Base-by-base conservation (phyloP, 164 flowering plant genomes). In the Houttuynia cordata region DNA sequence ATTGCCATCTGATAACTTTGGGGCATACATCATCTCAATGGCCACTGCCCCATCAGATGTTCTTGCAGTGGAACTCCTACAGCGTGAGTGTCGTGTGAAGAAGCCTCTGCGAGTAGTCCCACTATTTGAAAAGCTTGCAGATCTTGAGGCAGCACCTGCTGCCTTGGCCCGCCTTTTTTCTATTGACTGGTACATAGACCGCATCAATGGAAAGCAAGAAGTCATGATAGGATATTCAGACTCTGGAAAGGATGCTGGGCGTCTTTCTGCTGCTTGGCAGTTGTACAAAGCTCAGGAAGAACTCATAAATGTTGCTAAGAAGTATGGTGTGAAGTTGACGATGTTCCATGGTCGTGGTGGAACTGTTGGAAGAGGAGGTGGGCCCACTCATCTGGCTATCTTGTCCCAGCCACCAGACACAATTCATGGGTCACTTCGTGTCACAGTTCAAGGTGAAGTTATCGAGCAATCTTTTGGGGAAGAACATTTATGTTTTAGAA, bases 301-400 rank as follows among this genome's bases (percentile, higher is more conserved):
- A 64, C 97, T 94, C 54, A 70, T 91, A 52, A 84, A 91, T 64
- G 99, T 94, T 25, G 93, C 97, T 1, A 91, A 94, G 67, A 42
- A 85, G 66, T 85, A 30, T 69, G 97, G 99, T 8, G 87, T 94
- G 51, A 94, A 94, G 77, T 79, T 94, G 41, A 88, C 93, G 0
- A 94, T 94, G 99, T 94, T 94, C 74, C 99, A 94, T 60, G 99
- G 99, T 50, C 85, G 99, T 45, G 99, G 99, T 65, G 99, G 99
- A 54, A 94, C 99, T 7, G 99, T 94, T 42, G 99, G 99, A 62
- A 78, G 99, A 74, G 99, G 99, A 68, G 99, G 99, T 62, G 99
- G 97, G 7, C 99, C 99, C 3, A 94, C 96, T 62, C 99, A 94
- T 78, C 96, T 94, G 68, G 99, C 99, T 67, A 94, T 94, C 55